phyloP scores from a whole-genome alignment of 169 alveolate genomes.

The Plasmodium gonderi region DNA sequence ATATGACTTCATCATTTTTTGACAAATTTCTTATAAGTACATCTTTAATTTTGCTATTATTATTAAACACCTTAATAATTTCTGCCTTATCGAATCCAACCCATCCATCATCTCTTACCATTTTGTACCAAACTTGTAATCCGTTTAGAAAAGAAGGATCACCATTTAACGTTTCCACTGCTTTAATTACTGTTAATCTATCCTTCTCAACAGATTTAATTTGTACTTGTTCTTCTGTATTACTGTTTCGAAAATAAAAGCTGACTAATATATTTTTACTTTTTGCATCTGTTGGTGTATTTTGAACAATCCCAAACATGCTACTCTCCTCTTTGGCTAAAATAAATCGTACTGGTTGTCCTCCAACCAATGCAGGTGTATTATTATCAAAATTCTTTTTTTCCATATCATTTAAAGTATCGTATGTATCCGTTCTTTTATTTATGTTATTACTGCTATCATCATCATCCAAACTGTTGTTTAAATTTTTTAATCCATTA shows the following conservation, averaged over 20 bases:
- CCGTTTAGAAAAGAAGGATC: constrained; percentile 57
- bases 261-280: constrained; percentile 57
- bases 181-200: constrained; percentile 39
- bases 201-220: constrained; percentile 69
- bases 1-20: constrained; percentile 75
- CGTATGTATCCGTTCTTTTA: constrained; percentile 39
- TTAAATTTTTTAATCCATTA: constrained; percentile 12
- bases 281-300: constrained; percentile 47
- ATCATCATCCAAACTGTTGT: neutral
- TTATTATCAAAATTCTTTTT: constrained; percentile 6
- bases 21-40: constrained; percentile 53
- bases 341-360: constrained; percentile 72
- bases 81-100: constrained; percentile 72
- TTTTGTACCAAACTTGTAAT: constrained; percentile 67
- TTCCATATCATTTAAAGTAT: constrained; percentile 19
- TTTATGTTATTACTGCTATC: neutral
- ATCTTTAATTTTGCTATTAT: constrained; percentile 50
- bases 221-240: constrained; percentile 69
- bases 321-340: constrained; percentile 75
- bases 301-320: constrained; percentile 78
- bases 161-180: constrained; percentile 53
- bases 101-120: constrained; percentile 75
- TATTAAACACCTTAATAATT: constrained; percentile 52
- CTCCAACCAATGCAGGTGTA: constrained; percentile 21
- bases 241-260: constrained; percentile 43